Conservation (phyloP, 1,284 basidiomycete species). For the Austroboletus niveus region DNA sequence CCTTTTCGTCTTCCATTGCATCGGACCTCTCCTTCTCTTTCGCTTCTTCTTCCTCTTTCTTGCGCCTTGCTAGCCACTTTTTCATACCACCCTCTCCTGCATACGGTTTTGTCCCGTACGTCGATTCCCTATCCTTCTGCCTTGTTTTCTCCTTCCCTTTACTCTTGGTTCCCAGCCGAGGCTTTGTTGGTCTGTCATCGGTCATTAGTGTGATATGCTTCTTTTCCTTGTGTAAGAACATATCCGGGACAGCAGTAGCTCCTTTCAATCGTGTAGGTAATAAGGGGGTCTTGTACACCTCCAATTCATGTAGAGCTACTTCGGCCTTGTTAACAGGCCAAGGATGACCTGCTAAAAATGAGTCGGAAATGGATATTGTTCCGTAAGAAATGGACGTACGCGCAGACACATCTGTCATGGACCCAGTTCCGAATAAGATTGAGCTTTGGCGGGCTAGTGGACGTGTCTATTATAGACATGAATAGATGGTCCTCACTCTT, state of each 20-base stretch:
- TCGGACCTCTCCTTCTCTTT: slow-evolving; percentile 30
- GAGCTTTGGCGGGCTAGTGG: slow-evolving; percentile 50
- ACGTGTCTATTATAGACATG: slow-evolving; percentile 35
- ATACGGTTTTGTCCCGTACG: slow-evolving; percentile 65
- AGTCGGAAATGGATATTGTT: slow-evolving; percentile 8
- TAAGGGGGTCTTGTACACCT: slow-evolving; percentile 74
- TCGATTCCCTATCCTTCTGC: slow-evolving; percentile 27
- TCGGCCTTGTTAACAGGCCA: slow-evolving; percentile 53
- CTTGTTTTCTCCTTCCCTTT: slow-evolving; percentile 33
- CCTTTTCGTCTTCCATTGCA: slow-evolving; percentile 35
- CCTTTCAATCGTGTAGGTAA: slow-evolving; percentile 64
- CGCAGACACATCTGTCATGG: slow-evolving; percentile 34
- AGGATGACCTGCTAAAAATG: slow-evolving; percentile 27
- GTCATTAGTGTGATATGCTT: slow-evolving; percentile 59
- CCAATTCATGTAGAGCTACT: slow-evolving; percentile 63
- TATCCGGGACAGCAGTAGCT: slow-evolving; percentile 50
- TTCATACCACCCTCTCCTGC: slow-evolving; percentile 72
- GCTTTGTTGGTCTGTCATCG: slow-evolving; percentile 41
- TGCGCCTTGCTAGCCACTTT: slow-evolving; percentile 60
- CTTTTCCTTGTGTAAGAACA: slow-evolving; percentile 60
- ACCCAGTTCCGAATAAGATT: slow-evolving; percentile 45
- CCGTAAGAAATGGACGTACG: slow-evolving; percentile 19
- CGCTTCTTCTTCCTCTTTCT: slow-evolving; percentile 36
- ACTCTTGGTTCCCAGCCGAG: slow-evolving; percentile 34
- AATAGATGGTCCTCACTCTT: slow-evolving; percentile 3